Conservation (phyloP, 306 rosid genomes). For the Cucumis melo region DNA sequence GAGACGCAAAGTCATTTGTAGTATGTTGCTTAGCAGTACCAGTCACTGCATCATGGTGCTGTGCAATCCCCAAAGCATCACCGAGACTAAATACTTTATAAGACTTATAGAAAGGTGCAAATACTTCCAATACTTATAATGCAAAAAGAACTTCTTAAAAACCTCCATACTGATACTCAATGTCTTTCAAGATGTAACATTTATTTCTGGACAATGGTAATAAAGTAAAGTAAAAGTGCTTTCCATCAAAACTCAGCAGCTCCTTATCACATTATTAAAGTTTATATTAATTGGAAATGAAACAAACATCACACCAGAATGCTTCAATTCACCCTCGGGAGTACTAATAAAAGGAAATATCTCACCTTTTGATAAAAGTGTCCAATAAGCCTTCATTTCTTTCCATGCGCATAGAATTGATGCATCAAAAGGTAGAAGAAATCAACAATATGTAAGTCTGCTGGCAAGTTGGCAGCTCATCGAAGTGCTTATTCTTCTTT, state of each 20-base stretch:
- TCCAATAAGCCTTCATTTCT: neutral
- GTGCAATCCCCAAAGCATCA: no score
- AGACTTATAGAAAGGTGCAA: no score
- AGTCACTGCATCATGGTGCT: no score
- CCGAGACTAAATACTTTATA: no score
- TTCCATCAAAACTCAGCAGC: neutral
- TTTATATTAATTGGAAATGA: neutral
- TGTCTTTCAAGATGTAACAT: no score
- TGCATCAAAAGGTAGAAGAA: neutral
- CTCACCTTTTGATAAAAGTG: neutral
- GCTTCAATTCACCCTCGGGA: neutral
- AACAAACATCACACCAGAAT: neutral
- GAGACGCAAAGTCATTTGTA: neutral
- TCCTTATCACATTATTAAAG: neutral
- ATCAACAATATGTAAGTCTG: neutral
- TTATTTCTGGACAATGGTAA: no score
- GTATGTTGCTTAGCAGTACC: no score
- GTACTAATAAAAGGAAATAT: neutral
- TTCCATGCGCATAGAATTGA: neutral
- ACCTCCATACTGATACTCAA: no score
- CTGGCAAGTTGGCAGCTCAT: neutral
- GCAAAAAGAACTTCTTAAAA: no score
- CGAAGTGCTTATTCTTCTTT: neutral
- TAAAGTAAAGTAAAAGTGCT: no score
- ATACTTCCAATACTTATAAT: no score